Percentiles rank a stretch among this genome's conserved stretches.
phyloP scores from a whole-genome alignment of 2,329 filamentous ascomycete genomes.

The Pestalotiopsis sp. region DNA sequence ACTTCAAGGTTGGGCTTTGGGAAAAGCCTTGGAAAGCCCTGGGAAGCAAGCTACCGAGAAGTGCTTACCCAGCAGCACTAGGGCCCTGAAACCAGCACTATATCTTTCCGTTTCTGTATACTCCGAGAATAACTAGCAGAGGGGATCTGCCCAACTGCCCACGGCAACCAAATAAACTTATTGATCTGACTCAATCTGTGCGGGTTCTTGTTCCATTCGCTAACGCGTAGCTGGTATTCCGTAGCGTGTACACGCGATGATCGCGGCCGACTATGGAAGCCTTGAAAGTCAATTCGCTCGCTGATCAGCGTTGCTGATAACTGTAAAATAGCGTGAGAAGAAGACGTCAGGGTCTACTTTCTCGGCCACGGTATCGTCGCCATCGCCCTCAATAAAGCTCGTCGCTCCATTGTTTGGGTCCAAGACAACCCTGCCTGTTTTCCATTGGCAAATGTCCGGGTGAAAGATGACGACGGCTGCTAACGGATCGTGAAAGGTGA shows the following conservation, averaged over 20 bases:
- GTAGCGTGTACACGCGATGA: not conserved
- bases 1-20: not conserved
- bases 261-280: not conserved
- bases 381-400: constrained; percentile 4
- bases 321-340: constrained; percentile 11
- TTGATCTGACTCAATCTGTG: not conserved
- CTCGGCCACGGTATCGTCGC: constrained; percentile 6
- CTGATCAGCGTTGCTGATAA: constrained; percentile 2
- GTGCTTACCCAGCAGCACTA: not conserved
- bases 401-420: constrained; percentile 1
- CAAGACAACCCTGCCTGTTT: not conserved
- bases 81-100: not conserved
- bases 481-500: constrained; percentile 15
- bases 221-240: not conserved
- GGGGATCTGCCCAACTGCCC: not conserved
- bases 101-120: not conserved
- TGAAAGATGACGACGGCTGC: constrained; percentile 15
- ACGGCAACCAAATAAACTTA: not conserved
- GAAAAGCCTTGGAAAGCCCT: too few species aligned
- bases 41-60: not conserved
- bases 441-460: constrained; percentile 13
- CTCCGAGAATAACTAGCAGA: not conserved
- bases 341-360: constrained; percentile 12
- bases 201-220: not conserved
- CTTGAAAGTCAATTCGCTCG: not conserved